Evolutionary conservation across 139 green algal genomes (phyloP).

Genomic region (Nannochloris sp.): DNA sequence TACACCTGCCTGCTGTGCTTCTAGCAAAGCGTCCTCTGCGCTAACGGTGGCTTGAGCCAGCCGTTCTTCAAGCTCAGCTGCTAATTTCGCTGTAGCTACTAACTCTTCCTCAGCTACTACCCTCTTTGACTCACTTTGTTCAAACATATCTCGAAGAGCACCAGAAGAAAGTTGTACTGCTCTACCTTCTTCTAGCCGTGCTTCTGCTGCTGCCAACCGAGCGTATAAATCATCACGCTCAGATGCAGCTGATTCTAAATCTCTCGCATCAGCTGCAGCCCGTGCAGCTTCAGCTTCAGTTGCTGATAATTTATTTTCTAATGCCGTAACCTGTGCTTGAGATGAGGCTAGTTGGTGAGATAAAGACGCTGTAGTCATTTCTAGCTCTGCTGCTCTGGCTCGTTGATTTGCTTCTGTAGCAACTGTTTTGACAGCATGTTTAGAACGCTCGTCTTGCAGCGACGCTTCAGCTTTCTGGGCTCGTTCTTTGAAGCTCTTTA

Average conservation of each 20-base stretch:
- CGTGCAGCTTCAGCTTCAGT: constrained; percentile 3
- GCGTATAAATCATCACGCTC: constrained; percentile 18
- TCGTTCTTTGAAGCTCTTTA: neutral
- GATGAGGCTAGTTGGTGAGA: neutral
- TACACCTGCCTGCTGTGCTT: constrained; percentile 1
- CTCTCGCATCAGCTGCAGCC: constrained; percentile 6
- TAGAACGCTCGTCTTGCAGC: neutral
- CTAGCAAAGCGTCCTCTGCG: constrained; percentile 1
- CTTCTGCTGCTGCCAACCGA: constrained; percentile 8
- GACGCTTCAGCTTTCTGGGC: neutral
- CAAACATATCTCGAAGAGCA: neutral
- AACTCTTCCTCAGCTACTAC: constrained; percentile 20
- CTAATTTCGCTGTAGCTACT: constrained; percentile 13
- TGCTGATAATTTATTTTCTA: neutral
- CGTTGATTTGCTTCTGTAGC: neutral
- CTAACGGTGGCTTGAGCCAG: neutral
- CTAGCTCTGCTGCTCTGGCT: constrained; percentile 4
- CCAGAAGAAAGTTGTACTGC: neutral
- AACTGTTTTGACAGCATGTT: neutral
- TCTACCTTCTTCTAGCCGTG: constrained; percentile 8
- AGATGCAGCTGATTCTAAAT: constrained; percentile 5
- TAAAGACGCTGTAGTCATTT: neutral
- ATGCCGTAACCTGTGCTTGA: neutral
- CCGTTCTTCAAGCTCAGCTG: constrained; percentile 11
- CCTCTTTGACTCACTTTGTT: constrained; percentile 17